Conservation (phyloP, 1,284 basidiomycete species). For the Cryptococcus sp. region DNA sequence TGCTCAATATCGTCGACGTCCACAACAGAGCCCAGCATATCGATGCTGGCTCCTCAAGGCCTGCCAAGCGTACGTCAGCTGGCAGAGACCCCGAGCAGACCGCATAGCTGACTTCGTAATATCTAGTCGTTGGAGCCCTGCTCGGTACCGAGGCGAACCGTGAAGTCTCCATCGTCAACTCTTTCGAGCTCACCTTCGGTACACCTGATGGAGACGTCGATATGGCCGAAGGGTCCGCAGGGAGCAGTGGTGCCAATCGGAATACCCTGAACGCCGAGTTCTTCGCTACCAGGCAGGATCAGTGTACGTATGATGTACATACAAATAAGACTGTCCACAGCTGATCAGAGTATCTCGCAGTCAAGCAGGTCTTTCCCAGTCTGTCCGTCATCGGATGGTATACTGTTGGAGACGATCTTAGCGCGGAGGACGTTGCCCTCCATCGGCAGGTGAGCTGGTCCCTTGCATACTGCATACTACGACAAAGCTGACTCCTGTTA, state of each 20-base stretch:
- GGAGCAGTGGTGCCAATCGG: constrained; percentile 14
- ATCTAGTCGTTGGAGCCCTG: constrained; percentile 81
- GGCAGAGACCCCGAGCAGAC: neutral
- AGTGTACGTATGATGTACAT: constrained; percentile 62
- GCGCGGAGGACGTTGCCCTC: constrained; percentile 70
- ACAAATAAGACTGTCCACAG: constrained; percentile 48
- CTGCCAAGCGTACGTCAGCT: constrained; percentile 20
- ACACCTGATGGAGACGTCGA: constrained; percentile 23
- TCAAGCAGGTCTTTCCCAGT: constrained; percentile 97
- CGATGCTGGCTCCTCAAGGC: neutral
- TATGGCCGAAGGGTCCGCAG: constrained; percentile 42
- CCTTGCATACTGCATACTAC: constrained; percentile 49
- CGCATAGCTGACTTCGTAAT: constrained; percentile 4
- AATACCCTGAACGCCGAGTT: constrained; percentile 71
- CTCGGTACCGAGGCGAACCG: constrained; percentile 92
- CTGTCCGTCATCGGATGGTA: constrained; percentile 98
- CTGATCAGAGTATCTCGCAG: constrained; percentile 55
- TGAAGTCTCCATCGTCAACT: constrained; percentile 94
- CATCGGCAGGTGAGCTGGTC: constrained; percentile 72
- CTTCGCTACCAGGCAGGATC: constrained; percentile 76
- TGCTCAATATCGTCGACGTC: constrained; percentile 96
- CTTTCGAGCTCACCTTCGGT: constrained; percentile 75
- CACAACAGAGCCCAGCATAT: constrained; percentile 69
- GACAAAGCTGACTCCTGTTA: constrained; percentile 60
- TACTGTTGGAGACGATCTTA: constrained; percentile 73